Evolutionary conservation across 2,329 filamentous ascomycete species (phyloP).

Genomic region (Metarhizium humberi): DNA sequence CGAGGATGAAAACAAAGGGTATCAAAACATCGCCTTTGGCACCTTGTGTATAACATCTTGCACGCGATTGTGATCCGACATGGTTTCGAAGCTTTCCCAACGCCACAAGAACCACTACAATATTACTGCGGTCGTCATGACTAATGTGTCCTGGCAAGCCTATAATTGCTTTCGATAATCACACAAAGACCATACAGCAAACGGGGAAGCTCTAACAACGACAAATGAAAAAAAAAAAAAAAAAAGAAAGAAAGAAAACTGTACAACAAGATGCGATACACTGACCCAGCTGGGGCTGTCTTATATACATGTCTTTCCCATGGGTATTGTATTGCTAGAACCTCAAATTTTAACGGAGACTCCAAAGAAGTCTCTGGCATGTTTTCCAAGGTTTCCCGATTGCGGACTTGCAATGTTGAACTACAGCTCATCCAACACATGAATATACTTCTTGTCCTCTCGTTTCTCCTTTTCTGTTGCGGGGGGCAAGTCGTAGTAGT

Average conservation of each 20-base stretch:
- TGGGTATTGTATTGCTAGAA: background rate
- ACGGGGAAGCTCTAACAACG: background rate
- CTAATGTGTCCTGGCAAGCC: no score
- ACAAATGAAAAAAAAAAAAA: background rate
- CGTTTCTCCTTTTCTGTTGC: constrained; percentile 89
- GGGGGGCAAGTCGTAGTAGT: constrained; percentile 88
- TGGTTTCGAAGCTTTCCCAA: no score
- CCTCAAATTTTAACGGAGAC: background rate
- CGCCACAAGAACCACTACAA: no score
- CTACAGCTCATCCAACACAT: constrained; percentile 82
- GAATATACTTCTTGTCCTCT: constrained; percentile 94
- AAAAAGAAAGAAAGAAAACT: background rate
- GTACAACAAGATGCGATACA: constrained; percentile 1
- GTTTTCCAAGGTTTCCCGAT: background rate
- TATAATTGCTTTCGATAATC: no score
- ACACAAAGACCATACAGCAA: no score
- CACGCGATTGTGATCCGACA: no score
- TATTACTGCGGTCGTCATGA: no score
- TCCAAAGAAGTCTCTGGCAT: background rate
- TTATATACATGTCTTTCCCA: constrained; percentile 1
- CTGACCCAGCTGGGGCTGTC: background rate
- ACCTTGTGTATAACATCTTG: no score
- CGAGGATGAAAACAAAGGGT: no score
- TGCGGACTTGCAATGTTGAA: background rate
- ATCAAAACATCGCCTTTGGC: no score